phyloP scores from a whole-genome alignment of 2,329 filamentous ascomycete genomes.

The Teratosphaeria destructans region DNA sequence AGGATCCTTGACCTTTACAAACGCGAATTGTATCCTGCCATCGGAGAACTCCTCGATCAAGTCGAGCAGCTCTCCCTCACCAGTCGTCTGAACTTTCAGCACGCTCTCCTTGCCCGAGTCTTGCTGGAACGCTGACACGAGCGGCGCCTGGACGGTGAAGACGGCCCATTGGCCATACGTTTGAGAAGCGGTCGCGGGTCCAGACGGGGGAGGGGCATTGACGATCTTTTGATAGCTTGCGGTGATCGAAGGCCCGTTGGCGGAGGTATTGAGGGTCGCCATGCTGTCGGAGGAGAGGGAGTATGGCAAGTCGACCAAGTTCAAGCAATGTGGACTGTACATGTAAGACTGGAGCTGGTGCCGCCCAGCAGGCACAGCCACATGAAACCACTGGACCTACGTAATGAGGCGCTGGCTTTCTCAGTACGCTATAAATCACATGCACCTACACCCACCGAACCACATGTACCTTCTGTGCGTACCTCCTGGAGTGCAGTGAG shows the following conservation, averaged over 20 bases:
- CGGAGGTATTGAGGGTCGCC: conserved; percentile 51
- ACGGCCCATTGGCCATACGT: conserved; percentile 90
- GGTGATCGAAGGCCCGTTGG: conserved; percentile 44
- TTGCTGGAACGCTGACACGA: conserved; percentile 82
- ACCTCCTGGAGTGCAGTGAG: too few relatives aligned
- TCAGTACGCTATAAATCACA: neutral
- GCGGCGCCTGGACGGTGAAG: conserved; percentile 83
- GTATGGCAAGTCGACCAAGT: neutral
- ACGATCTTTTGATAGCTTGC: conserved; percentile 55
- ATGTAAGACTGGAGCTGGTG: too few relatives aligned
- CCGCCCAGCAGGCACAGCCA: neutral
- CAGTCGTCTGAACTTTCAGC: conserved; percentile 84
- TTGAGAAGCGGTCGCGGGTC: conserved; percentile 53
- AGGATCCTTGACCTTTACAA: conserved; percentile 90
- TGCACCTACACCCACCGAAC: neutral
- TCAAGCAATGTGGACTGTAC: neutral
- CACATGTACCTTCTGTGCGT: too few relatives aligned
- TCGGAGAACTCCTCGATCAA: conserved; percentile 94
- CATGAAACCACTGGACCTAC: neutral
- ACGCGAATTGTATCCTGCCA: conserved; percentile 92
- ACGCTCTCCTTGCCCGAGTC: conserved; percentile 86
- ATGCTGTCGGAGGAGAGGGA: conserved; percentile 39
- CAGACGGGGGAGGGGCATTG: conserved; percentile 48
- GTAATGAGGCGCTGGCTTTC: neutral
- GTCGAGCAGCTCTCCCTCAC: conserved; percentile 84